A percentile compares a stretch with the other conserved stretches of the same genome.
Conservation (phyloP, 768 basidiomycete species). For the Roridomyces roridus region DNA sequence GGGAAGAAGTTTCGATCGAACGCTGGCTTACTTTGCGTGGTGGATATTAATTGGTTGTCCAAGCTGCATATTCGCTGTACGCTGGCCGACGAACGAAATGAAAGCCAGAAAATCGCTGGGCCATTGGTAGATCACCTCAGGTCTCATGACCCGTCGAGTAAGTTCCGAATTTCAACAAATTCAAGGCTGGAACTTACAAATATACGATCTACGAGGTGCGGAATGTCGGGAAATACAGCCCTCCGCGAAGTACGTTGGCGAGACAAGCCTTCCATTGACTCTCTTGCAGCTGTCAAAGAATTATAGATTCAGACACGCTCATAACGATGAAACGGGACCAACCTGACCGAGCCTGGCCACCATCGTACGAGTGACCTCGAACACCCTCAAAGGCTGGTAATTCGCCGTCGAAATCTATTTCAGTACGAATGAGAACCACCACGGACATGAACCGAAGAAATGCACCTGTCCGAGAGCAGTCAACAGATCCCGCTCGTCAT, state of each 20-base stretch:
- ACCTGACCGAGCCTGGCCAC: background rate
- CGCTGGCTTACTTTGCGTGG: too few species aligned
- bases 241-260: conserved; percentile 1
- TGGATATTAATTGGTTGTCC: too few species aligned
- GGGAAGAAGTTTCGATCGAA: too few species aligned
- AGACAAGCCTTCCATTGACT: conserved; percentile 10
- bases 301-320: background rate
- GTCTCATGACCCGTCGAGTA: too few species aligned
- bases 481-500: background rate
- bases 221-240: background rate
- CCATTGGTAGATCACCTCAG: too few species aligned
- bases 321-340: too few species aligned
- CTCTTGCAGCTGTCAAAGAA: conserved; percentile 1
- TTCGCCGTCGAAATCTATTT: background rate
- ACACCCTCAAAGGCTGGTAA: conserved; percentile 9
- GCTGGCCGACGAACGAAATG: too few species aligned
- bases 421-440: background rate
- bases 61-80: too few species aligned
- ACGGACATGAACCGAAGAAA: background rate
- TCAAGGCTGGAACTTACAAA: too few species aligned
- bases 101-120: too few species aligned
- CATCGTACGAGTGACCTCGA: background rate
- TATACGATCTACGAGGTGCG: background rate
- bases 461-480: background rate
- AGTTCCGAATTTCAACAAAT: too few species aligned